Evolutionary conservation across 1,284 basidiomycete species (phyloP), one percentile per base, ranked within the genome.

Genomic region (Papiliotrema flavescens): DNA sequence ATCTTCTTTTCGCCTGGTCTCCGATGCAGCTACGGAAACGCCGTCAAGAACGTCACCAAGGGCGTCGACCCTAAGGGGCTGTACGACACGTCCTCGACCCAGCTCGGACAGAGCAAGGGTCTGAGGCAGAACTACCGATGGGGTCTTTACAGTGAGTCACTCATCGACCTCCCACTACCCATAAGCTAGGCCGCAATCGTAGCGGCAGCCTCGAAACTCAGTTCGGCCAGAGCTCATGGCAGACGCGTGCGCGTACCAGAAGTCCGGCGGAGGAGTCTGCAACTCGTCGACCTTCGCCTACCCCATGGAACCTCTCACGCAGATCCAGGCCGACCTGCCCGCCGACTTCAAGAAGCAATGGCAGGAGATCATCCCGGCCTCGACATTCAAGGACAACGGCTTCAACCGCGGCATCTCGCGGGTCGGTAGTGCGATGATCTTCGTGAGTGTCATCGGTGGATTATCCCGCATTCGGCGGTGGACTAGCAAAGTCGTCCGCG

Each of bases 101-200:
- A 57, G 8, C 55, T 76, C 52, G 75, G 75, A 22, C 19, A 49
- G 11, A 47, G 53, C 17, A 59, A 57, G 40, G 75, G 75, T 32
- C 50, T 76, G 45, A 60, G 73, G 43, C 69, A 73, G 57, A 62
- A 70, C 53, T 77, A 77, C 65, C 65, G 73, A 56, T 77, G 66
- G 47, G 74, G 74, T 46, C 51, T 76, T 20, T 71, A 74, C 64
- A 65, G 71, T 74, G 55, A 55, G 72, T 72, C 23, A 22, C 40
- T 32, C 28, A n/a, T n/a, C n/a, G n/a, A n/a, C n/a, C n/a, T n/a
- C 32, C 24, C 17, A 9, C 39, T 8, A 41, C 7, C 35, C n/a
- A n/a, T n/a, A n/a, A n/a, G n/a, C n/a, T n/a, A 35, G 23, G 13
- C 40, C 20, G 8, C 20, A 20, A 13, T 44, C 34, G 13, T 32